Evolutionary conservation across 768 basidiomycete genomes (phyloP).

Genomic region (Roridomyces roridus): DNA sequence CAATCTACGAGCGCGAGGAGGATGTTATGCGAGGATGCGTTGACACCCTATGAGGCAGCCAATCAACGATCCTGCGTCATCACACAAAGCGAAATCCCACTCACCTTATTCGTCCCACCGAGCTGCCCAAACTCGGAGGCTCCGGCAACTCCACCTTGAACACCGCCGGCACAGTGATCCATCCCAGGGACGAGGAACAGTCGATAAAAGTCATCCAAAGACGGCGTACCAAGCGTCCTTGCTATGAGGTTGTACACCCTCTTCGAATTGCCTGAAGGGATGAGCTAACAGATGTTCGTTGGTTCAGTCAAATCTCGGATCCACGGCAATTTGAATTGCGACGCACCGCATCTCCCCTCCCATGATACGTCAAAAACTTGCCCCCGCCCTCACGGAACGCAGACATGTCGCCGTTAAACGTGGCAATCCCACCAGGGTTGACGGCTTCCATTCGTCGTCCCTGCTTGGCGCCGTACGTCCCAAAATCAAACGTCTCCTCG

Average conservation of each 20-base stretch:
- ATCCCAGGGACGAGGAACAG: constrained; percentile 34
- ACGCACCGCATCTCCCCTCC: constrained; percentile 13
- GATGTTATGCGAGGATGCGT: too few species aligned
- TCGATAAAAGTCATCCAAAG: too few species aligned
- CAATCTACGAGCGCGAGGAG: too few species aligned
- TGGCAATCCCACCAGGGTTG: constrained; percentile 17
- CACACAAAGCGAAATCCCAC: too few species aligned
- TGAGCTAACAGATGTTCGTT: constrained; percentile 18
- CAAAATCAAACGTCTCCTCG: constrained; percentile 13
- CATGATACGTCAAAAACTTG: constrained; percentile 32
- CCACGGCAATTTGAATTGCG: neutral
- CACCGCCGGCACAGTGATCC: constrained; percentile 30
- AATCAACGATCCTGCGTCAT: too few species aligned
- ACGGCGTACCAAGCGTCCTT: constrained; percentile 19
- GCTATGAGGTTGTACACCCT: constrained; percentile 26
- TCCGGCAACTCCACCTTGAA: too few species aligned
- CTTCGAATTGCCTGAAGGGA: constrained; percentile 28
- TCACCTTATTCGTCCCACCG: too few species aligned
- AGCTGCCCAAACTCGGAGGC: constrained; percentile 22
- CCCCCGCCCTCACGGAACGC: constrained; percentile 30
- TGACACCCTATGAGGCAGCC: too few species aligned
- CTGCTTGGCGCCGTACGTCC: constrained; percentile 8
- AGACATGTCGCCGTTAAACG: constrained; percentile 25
- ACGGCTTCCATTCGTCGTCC: constrained; percentile 5
- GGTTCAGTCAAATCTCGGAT: too few species aligned